Conservation (phyloP, 2,329 filamentous ascomycete species). For the Monosporascus sp. region DNA sequence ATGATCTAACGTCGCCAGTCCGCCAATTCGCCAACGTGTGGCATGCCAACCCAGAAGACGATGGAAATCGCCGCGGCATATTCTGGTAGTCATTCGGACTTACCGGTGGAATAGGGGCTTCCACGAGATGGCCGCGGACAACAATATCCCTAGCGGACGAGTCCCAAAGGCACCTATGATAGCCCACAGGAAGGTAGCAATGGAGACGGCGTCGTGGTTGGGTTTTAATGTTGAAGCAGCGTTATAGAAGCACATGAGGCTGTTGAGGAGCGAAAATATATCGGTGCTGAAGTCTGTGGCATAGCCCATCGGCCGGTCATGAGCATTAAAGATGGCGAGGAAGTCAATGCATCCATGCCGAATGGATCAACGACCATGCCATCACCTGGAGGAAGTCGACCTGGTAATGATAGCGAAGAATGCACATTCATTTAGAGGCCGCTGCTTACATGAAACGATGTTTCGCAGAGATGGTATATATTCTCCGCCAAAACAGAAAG, state of each 20-base stretch:
- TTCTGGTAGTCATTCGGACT: conserved; percentile 55
- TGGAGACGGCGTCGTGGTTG: conserved; percentile 49
- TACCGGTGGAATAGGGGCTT: conserved; percentile 57
- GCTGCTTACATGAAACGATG: conserved; percentile 46
- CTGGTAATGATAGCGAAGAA: conserved; percentile 20
- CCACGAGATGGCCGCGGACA: conserved; percentile 59
- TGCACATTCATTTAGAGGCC: not conserved
- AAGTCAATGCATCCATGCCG: conserved; percentile 62
- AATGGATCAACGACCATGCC: conserved; percentile 62
- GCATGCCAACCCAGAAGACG: conserved; percentile 59
- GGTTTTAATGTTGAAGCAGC: conserved; percentile 59
- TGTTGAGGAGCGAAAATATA: conserved; percentile 62
- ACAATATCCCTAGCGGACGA: conserved; percentile 55
- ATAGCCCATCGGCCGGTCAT: conserved; percentile 67
- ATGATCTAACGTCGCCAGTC: conserved; percentile 54
- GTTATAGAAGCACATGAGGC: conserved; percentile 65
- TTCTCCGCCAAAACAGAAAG: conserved; percentile 64
- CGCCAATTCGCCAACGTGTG: conserved; percentile 57
- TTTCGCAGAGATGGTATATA: conserved; percentile 53
- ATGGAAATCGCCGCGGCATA: conserved; percentile 64
- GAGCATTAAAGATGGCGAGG: conserved; percentile 60
- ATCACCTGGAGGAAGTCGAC: conserved; percentile 61
- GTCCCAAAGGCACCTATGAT: conserved; percentile 60
- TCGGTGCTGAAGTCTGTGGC: conserved; percentile 63
- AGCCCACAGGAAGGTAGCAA: conserved; percentile 60